Conservation (phyloP, 164 flowering plant species). For the Euptelea pleiosperma region DNA sequence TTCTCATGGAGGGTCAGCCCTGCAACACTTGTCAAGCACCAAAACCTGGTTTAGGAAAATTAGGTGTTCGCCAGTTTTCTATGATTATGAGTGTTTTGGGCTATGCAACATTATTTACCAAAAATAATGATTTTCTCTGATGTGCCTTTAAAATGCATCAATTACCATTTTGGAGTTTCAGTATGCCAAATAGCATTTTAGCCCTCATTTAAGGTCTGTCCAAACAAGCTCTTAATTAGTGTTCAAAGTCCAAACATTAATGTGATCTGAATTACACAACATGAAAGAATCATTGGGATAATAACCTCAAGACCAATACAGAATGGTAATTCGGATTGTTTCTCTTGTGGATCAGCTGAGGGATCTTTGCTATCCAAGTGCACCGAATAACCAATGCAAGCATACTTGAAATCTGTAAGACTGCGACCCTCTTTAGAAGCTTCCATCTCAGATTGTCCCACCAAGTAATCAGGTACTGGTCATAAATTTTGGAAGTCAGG, state of each 20-base stretch:
- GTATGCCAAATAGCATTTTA: too few species aligned
- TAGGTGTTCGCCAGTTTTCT: too few species aligned
- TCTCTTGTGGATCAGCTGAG: constrained; percentile 22
- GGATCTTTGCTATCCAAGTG: constrained; percentile 35
- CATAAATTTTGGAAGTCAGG: constrained; percentile 8
- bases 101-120: too few species aligned
- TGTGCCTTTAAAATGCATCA: too few species aligned
- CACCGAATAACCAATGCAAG: constrained; percentile 66
- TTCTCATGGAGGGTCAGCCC: too few species aligned
- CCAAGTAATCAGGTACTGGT: constrained; percentile 47
- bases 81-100: too few species aligned
- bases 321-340: constrained; percentile 44
- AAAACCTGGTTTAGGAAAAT: too few species aligned
- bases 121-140: too few species aligned
- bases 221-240: not conserved
- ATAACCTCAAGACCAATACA: constrained; percentile 70
- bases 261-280: not conserved
- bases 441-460: constrained; percentile 49
- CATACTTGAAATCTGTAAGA: constrained; percentile 55
- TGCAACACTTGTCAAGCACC: too few species aligned
- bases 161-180: too few species aligned
- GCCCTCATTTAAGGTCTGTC: too few species aligned
- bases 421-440: constrained; percentile 55
- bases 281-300: not conserved
- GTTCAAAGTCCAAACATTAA: not conserved